These are phyloP conservation scores for Meredithiella fracta DNA, from an alignment of 2,329 filamentous ascomycete genomes.

Conservation along the genomic window DNA sequence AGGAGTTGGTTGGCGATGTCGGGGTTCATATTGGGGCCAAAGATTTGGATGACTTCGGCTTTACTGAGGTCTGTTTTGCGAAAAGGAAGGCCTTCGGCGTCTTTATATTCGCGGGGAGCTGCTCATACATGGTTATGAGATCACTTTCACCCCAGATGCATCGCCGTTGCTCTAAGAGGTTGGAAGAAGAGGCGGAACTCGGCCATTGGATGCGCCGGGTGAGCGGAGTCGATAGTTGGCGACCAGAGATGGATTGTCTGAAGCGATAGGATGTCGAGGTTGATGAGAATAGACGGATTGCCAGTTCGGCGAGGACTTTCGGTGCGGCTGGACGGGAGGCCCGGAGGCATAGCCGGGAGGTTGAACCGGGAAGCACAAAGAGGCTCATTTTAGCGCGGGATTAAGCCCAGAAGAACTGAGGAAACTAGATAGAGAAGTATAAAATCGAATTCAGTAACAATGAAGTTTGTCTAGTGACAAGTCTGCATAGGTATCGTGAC, in stretches of 20 bases:
- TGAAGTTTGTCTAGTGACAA: neutral
- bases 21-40: constrained; percentile 31
- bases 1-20: constrained; percentile 36
- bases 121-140: constrained; percentile 36
- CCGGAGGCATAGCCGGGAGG: constrained; percentile 9
- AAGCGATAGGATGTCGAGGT: neutral
- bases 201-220: constrained; percentile 13
- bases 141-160: constrained; percentile 15
- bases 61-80: constrained; percentile 31
- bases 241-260: constrained; percentile 1
- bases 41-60: constrained; percentile 31
- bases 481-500: too few relatives aligned
- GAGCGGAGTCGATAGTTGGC: constrained; percentile 4
- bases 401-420: neutral
- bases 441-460: neutral
- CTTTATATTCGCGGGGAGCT: constrained; percentile 42
- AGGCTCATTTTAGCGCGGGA: constrained; percentile 12
- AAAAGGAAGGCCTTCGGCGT: constrained; percentile 39
- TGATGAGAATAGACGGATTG: constrained; percentile 9
- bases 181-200: neutral
- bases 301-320: neutral
- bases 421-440: neutral
- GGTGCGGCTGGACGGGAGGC: constrained; percentile 5
- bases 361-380: constrained; percentile 13
- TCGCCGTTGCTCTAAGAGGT: constrained; percentile 3